Percentiles rank a stretch among this genome's conserved stretches.
phyloP scores from a whole-genome alignment of 805 yeast species.

The Torulaspora maleeae region DNA sequence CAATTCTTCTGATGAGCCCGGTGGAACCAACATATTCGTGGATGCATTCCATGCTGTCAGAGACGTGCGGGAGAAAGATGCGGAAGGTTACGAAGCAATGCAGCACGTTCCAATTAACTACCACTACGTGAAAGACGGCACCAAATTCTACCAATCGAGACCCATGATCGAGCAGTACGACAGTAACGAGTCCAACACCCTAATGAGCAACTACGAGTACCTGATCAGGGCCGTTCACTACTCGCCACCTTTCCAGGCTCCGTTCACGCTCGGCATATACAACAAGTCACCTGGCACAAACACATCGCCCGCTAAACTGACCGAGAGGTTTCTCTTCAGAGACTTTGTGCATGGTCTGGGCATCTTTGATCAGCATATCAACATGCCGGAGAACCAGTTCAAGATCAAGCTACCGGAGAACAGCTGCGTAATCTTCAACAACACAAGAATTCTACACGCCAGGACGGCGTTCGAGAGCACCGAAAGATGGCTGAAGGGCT shows the following conservation, averaged over 20 bases:
- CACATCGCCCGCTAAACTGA: conserved; percentile 37
- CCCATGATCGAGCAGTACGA: conserved; percentile 59
- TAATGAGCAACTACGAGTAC: conserved; percentile 28
- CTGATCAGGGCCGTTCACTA: conserved; percentile 58
- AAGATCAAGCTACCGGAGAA: conserved; percentile 52
- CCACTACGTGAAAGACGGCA: conserved; percentile 59
- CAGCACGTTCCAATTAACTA: conserved; percentile 60
- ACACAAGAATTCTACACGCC: conserved; percentile 66
- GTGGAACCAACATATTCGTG: conserved; percentile 62
- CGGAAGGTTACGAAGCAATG: conserved; percentile 59
- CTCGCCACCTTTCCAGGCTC: conserved; percentile 83
- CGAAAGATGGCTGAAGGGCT: conserved; percentile 68
- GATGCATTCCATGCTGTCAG: conserved; percentile 66
- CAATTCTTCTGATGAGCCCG: conserved; percentile 41
- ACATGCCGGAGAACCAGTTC: conserved; percentile 50
- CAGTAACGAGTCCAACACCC: conserved; percentile 32
- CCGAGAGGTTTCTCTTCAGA: conserved; percentile 42
- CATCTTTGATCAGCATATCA: conserved; percentile 56
- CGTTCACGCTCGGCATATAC: conserved; percentile 56
- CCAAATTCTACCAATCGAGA: conserved; percentile 56
- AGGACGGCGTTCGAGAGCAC: conserved; percentile 49
- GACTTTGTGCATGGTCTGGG: conserved; percentile 56
- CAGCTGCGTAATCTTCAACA: conserved; percentile 63
- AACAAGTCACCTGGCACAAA: conserved; percentile 29
- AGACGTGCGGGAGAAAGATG: conserved; percentile 50